These are phyloP conservation scores for Nakazawaea siamensis DNA, from an alignment of 805 yeast genomes.

Conservation along the genomic window DNA sequence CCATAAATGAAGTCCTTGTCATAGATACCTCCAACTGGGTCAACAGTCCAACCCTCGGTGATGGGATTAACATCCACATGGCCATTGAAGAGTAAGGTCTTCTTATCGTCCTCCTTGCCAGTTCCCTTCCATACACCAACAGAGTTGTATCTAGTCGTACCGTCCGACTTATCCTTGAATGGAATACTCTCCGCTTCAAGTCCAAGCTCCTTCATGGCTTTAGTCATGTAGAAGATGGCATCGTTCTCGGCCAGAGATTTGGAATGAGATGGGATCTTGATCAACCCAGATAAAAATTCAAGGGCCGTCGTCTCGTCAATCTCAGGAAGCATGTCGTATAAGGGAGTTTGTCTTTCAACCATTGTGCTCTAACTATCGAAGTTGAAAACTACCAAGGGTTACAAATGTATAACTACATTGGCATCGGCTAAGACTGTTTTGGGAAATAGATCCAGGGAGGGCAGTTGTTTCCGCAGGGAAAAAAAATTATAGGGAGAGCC, in stretches of 20 bases:
- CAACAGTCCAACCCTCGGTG: slow-evolving; percentile 24
- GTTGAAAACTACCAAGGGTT: too few species aligned
- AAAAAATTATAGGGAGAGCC: too few species aligned
- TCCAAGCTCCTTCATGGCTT: slow-evolving; percentile 18
- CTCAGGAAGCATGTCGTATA: slow-evolving; percentile 14
- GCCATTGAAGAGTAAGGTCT: slow-evolving; percentile 20
- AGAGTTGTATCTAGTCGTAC: slow-evolving; percentile 18
- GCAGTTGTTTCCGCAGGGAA: too few species aligned
- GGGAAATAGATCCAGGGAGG: too few species aligned
- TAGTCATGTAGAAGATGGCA: slow-evolving; percentile 20
- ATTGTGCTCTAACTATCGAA: too few species aligned
- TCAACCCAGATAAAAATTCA: slow-evolving; percentile 20
- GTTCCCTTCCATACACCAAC: slow-evolving; percentile 23
- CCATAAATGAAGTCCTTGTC: slow-evolving; percentile 22
- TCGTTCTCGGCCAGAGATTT: slow-evolving; percentile 19
- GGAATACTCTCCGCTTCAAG: slow-evolving; percentile 16
- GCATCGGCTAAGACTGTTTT: too few species aligned
- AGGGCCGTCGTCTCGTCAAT: slow-evolving; percentile 16
- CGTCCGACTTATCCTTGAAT: slow-evolving; percentile 18
- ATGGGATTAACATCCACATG: slow-evolving; percentile 25
- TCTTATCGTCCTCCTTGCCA: slow-evolving; percentile 14
- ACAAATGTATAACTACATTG: too few species aligned
- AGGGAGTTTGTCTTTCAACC: slow-evolving; percentile 7
- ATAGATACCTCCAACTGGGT: slow-evolving; percentile 19
- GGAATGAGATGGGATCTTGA: slow-evolving; percentile 22